These are phyloP conservation scores for Neohortaea acidophila DNA, from an alignment of 495 filamentous ascomycete genomes.

Conservation along the genomic window DNA sequence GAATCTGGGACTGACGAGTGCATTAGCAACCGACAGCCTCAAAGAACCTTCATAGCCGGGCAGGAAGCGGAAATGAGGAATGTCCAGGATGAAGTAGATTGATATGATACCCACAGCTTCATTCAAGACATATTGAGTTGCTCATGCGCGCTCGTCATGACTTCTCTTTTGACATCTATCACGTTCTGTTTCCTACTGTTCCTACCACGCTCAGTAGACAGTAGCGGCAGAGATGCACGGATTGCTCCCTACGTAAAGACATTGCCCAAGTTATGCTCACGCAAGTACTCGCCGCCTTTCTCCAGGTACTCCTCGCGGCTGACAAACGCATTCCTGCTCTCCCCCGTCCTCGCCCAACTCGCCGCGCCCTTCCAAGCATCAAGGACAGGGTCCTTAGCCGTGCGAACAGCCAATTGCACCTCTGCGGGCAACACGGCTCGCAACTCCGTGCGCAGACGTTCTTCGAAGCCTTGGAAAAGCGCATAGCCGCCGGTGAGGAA, in stretches of 20 bases:
- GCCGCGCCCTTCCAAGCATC: conserved; percentile 92
- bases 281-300: conserved; percentile 29
- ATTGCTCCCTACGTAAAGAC: conserved; percentile 4
- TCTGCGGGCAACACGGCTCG: conserved; percentile 55
- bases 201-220: too few species aligned
- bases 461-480: conserved; percentile 72
- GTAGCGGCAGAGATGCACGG: too few species aligned
- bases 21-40: conserved; percentile 67
- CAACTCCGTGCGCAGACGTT: conserved; percentile 59
- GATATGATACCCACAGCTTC: too few species aligned
- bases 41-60: conserved; percentile 55
- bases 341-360: conserved; percentile 43
- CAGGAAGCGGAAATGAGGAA: too few species aligned
- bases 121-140: too few species aligned
- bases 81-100: too few species aligned
- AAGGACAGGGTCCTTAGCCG: conserved; percentile 55
- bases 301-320: conserved; percentile 25
- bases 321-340: conserved; percentile 18
- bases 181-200: too few species aligned
- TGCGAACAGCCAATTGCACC: conserved; percentile 46
- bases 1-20: not conserved
- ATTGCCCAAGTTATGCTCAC: conserved; percentile 14
- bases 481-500: conserved; percentile 93
- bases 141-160: too few species aligned
- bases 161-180: too few species aligned